Conservation (phyloP, 2,329 filamentous ascomycete genomes). For the Beauveria sp. region DNA sequence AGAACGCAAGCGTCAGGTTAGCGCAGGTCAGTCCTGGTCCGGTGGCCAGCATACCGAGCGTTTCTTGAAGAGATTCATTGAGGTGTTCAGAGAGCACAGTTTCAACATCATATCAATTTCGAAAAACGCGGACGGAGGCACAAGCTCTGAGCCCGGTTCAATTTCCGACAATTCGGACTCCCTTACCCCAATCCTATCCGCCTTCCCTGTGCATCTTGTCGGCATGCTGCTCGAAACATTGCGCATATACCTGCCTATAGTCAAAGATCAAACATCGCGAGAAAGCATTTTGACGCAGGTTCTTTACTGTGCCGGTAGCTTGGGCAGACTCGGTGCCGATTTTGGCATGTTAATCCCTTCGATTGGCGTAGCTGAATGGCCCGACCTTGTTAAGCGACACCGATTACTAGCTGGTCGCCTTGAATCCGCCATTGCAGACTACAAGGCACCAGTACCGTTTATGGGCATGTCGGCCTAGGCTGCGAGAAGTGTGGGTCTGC, state of each 20-base stretch:
- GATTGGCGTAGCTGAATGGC: constrained; percentile 62
- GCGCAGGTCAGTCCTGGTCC: constrained; percentile 43
- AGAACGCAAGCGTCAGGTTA: constrained; percentile 50
- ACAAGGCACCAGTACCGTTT: constrained; percentile 19
- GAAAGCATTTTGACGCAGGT: constrained; percentile 91
- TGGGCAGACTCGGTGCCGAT: constrained; percentile 84
- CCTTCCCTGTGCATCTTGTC: constrained; percentile 78
- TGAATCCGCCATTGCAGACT: constrained; percentile 58
- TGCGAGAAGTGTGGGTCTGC: neutral
- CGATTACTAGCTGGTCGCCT: constrained; percentile 73
- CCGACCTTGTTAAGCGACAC: constrained; percentile 82
- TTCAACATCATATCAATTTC: constrained; percentile 95
- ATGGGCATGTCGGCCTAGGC: constrained; percentile 6
- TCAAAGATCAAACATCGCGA: constrained; percentile 69
- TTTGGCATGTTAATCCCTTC: constrained; percentile 79
- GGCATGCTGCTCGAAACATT: constrained; percentile 74
- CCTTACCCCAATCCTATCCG: constrained; percentile 69
- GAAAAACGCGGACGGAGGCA: constrained; percentile 60
- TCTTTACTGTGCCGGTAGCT: constrained; percentile 83
- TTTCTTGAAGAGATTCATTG: constrained; percentile 90
- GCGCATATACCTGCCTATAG: constrained; percentile 67
- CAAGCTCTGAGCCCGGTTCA: constrained; percentile 15
- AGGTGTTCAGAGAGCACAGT: constrained; percentile 95
- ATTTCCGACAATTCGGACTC: constrained; percentile 36
- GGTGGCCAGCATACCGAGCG: constrained; percentile 88